These are phyloP conservation scores for Rubia peregrina DNA, from an alignment of 305 asterid species.

Conservation along the genomic window DNA sequence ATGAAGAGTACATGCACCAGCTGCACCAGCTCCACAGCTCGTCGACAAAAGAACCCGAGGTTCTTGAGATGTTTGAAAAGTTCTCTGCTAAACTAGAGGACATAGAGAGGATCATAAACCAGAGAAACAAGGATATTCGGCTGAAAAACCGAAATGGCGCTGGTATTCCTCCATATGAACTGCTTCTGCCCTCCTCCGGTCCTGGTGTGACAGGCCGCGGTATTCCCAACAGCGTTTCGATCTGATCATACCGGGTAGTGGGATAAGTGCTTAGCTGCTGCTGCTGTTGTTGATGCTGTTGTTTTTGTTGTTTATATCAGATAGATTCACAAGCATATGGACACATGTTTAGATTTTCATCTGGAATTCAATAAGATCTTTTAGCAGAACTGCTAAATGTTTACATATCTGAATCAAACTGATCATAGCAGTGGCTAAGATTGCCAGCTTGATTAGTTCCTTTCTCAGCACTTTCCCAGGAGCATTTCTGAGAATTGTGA, in stretches of 20 bases:
- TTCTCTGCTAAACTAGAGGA: slow-evolving; percentile 53
- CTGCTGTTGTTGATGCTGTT: too few relatives aligned
- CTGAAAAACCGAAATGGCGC: slow-evolving; percentile 67
- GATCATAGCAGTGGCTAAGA: slow-evolving; percentile 23
- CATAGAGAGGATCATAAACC: slow-evolving; percentile 48
- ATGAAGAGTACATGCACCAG: slow-evolving; percentile 69
- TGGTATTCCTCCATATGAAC: slow-evolving; percentile 70
- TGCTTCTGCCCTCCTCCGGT: slow-evolving; percentile 58
- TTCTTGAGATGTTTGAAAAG: slow-evolving; percentile 36
- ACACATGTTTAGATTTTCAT: background rate
- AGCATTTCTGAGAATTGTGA: slow-evolving; percentile 23
- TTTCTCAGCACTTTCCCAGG: slow-evolving; percentile 53
- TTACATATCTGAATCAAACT: background rate
- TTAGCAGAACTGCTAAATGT: background rate
- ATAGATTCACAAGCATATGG: slow-evolving; percentile 7
- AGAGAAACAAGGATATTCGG: slow-evolving; percentile 41
- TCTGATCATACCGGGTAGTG: slow-evolving; percentile 18
- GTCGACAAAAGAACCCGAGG: slow-evolving; percentile 49
- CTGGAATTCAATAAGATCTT: background rate
- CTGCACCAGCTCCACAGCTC: slow-evolving; percentile 49
- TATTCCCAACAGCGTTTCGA: slow-evolving; percentile 76
- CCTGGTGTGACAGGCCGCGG: slow-evolving; percentile 87
- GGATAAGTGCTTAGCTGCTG: too few relatives aligned
- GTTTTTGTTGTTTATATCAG: slow-evolving; percentile 39
- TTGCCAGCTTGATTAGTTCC: slow-evolving; percentile 30